Conservation (phyloP, 768 basidiomycete genomes). For the Stropharia rugosoannulata region DNA sequence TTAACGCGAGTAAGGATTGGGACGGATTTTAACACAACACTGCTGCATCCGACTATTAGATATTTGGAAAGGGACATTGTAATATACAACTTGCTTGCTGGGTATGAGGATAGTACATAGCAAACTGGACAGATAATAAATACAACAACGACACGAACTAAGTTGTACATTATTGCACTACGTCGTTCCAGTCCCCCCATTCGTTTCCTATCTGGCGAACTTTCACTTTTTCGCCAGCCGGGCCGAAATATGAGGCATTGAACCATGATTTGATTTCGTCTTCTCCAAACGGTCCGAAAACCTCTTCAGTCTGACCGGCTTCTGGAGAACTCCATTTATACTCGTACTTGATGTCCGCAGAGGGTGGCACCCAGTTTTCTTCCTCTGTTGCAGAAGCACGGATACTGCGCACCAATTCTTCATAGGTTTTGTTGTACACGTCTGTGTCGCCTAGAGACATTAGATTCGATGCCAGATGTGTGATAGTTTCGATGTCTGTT, state of each 20-base stretch:
- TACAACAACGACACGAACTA: constrained; percentile 6
- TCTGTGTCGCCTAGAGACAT: constrained; percentile 86
- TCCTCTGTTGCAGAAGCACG: constrained; percentile 71
- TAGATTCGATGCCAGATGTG: constrained; percentile 84
- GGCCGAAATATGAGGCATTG: constrained; percentile 80
- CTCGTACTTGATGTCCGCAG: constrained; percentile 74
- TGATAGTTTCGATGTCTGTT: constrained; percentile 73
- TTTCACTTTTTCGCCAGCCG: constrained; percentile 73
- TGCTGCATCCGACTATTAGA: not conserved
- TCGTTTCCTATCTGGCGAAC: constrained; percentile 64
- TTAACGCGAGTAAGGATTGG: constrained; percentile 25
- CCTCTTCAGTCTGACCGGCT: constrained; percentile 43
- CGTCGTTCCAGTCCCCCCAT: constrained; percentile 76
- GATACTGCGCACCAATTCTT: constrained; percentile 77
- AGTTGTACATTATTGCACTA: constrained; percentile 42
- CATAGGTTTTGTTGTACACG: constrained; percentile 84
- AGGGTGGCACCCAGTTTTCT: constrained; percentile 70
- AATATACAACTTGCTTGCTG: not conserved
- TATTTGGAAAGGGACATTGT: not conserved
- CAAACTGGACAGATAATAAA: not conserved
- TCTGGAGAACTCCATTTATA: constrained; percentile 75
- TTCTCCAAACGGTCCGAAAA: constrained; percentile 80
- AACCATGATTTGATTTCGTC: constrained; percentile 82
- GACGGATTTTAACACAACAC: not conserved
- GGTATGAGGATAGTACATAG: not conserved